phyloP scores from a whole-genome alignment of 75 land plant genomes.

The Ceratopteris richardii region DNA sequence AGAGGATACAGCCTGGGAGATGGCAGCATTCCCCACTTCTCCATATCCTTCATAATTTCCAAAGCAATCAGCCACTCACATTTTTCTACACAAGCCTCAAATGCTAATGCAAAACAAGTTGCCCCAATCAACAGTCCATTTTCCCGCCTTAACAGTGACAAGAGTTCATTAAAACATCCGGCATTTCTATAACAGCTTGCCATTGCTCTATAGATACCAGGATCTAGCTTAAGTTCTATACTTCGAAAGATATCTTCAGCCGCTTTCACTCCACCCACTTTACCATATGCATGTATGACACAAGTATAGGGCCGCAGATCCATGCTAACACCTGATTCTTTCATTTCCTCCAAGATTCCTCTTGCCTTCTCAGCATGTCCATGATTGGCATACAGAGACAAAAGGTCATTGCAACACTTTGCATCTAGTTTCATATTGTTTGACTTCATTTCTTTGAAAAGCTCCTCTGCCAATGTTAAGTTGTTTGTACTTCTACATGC shows the following conservation, averaged over 20 bases:
- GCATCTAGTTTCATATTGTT: background rate
- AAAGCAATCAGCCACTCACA: background rate
- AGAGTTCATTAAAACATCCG: background rate
- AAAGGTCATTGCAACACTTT: background rate
- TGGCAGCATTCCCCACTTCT: background rate
- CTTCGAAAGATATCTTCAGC: constrained; percentile 1
- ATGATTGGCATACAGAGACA: background rate
- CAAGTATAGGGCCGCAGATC: background rate
- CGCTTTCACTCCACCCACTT: background rate
- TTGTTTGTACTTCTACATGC: background rate
- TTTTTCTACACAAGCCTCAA: background rate
- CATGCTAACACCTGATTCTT: background rate
- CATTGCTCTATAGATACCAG: constrained; percentile 2
- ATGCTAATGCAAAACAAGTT: background rate
- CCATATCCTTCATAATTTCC: background rate
- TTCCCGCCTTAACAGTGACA: background rate
- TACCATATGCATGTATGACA: background rate
- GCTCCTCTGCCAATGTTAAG: background rate
- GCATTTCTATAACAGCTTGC: background rate
- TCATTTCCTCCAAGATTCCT: background rate
- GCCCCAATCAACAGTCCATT: background rate
- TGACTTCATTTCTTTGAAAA: background rate
- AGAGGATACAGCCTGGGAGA: background rate
- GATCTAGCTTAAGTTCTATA: background rate
- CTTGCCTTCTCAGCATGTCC: background rate